Percentiles rank a stretch among this genome's conserved stretches.
Evolutionary conservation across 2,329 filamentous ascomycete genomes (phyloP).

Genomic region (Orbilia javanica): DNA sequence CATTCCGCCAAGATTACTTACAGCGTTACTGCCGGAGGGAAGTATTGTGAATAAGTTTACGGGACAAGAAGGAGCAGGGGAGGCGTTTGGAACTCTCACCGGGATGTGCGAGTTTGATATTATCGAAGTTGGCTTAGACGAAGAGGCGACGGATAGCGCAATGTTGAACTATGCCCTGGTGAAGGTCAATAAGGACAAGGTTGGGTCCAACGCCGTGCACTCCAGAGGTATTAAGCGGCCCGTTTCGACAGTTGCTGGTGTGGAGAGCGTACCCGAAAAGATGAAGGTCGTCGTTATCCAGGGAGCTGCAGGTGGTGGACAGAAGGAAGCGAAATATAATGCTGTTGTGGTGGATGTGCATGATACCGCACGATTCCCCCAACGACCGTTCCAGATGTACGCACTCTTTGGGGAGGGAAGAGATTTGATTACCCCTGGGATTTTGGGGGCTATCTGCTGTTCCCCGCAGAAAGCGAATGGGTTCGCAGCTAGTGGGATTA

Average conservation of each 20-base stretch:
- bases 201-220: slow-evolving; percentile 28
- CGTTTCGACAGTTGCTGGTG: background rate
- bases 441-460: slow-evolving; percentile 38
- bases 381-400: slow-evolving; percentile 48
- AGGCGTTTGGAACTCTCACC: slow-evolving; percentile 42
- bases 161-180: slow-evolving; percentile 51
- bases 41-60: slow-evolving; percentile 42
- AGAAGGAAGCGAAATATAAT: slow-evolving; percentile 44
- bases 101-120: slow-evolving; percentile 48
- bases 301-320: slow-evolving; percentile 9
- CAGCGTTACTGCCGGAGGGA: slow-evolving; percentile 42
- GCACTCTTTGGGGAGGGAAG: slow-evolving; percentile 37
- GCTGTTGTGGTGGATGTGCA: slow-evolving; percentile 40
- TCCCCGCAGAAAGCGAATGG: slow-evolving; percentile 13
- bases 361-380: slow-evolving; percentile 40
- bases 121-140: slow-evolving; percentile 13
- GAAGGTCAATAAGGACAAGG: slow-evolving; percentile 43
- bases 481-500: slow-evolving; percentile 33
- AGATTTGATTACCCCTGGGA: slow-evolving; percentile 39
- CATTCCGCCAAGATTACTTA: slow-evolving; percentile 41
- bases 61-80: background rate
- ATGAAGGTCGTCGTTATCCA: slow-evolving; percentile 30
- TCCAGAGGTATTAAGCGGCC: slow-evolving; percentile 26
- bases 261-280: slow-evolving; percentile 30
- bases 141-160: background rate